Base-by-base conservation (phyloP, 257 asterid species). In the Solanum neorickii region DNA sequence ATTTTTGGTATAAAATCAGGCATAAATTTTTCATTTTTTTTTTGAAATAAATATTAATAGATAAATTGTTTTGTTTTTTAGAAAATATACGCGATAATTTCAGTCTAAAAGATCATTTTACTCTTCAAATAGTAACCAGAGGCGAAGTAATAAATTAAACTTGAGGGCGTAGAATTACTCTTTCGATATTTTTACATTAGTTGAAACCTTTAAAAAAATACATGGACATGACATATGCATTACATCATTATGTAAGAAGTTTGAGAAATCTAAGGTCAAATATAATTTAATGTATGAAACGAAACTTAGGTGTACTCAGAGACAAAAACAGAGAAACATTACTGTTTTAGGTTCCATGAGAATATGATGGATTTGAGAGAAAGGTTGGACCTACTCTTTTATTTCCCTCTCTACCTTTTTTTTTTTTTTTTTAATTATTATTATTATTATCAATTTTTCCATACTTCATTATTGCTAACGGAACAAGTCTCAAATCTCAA, bases 331-430 rank as follows among this genome's bases (percentile, higher is more conserved):
- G 75, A 52, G 25, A 15, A 66, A 77, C 20, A 47, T 68, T 31
- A 83, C 20, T 77, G 87, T 59, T 82, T 77, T 46, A 87, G 83
- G 72, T 86, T 82, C 84, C 85, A 62, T 52, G 82, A 73, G 73
- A 86, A 46, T 42, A 72, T 87, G 86, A 84, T 88, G 88, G 86
- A 87, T 78, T 78, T 88, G 90, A 90, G 87, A 88, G 89, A 56
- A 74, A 86, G 84, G 83, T 88, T 87, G 86, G 89, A 88, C 90
- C 88, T 66, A 82, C 87, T 21, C 31, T 35, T 82, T 74, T 37
- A 74, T 37, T 73, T 85, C 84, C 60, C 46, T 65, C 65, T 75
- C 73, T 75, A 75, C n/a, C 85, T 89, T 87, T 37, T 31, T 35
- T 37, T 4, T 37, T n/a, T n/a, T 37, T 5, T 37, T 6, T 1